Evolutionary conservation across 805 yeast species (phyloP), one percentile per base, ranked within the genome.

Genomic region (Candida alai): DNA sequence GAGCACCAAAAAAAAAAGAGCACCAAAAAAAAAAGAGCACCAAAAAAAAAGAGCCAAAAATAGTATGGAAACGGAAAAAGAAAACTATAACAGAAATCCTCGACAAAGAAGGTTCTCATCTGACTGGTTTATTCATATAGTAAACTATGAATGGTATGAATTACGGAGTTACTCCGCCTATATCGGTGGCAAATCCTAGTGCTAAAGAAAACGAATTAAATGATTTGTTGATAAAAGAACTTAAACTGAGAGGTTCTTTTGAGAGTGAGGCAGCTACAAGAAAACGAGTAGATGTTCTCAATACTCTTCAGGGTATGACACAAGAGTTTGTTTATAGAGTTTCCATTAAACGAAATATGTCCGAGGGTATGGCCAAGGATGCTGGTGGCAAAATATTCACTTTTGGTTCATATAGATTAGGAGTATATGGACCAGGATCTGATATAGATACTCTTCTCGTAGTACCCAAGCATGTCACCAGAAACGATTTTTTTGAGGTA

Each of bases 381-480:
- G 95, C 97, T 0, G 98, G 98, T 24, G 98, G 98, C 23, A 93
- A 93, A 56, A 78, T 93, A n/a, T 93, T 89, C 56, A 88, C 97
- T 0, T 93, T 75, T 63, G 98, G 98, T 1, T 88, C 97, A 1
- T 93, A 89, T 52, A 70, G 96, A 43, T 63, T 93, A 28, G 98
- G 98, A 4, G 98, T 93, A 10, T 87, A 89, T 62, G 97, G 97
- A 0, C 97, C 97, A 0, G 97, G 98, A 1, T 84, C 95, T 0
- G 98, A 93, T 80, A 90, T 93, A 41, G 98, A 93, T 67, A 85
- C 97, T 0, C 65, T 93, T 29, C 85, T 93, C n/a, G 97, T 90
- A 18, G 97, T 86, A 12, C 98, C 98, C 2, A 93, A 90, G 49
- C 97, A 93, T 58, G 95, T 93, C 10, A 71, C 84, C 1, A 73